phyloP scores from a whole-genome alignment of 1,139 yeast genomes.

The Zygosaccharomyces pseudobailii region DNA sequence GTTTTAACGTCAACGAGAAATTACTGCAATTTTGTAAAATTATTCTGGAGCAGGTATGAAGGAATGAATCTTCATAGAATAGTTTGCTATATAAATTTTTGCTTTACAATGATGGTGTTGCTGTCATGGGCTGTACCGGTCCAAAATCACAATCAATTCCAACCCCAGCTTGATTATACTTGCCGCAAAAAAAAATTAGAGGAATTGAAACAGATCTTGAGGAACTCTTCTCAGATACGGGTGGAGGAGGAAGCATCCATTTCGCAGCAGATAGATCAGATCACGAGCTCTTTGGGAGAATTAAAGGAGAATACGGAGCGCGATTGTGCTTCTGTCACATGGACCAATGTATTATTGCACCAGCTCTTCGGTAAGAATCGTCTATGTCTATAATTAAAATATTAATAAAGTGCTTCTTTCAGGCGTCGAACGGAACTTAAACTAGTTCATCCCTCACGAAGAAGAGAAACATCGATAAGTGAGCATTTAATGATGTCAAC shows the following conservation, averaged over 20 bases:
- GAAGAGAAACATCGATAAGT: neutral
- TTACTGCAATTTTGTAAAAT: neutral
- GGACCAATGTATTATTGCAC: conserved; percentile 47
- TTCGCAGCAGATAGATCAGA: conserved; percentile 8
- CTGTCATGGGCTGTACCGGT: conserved; percentile 1
- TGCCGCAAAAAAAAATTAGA: neutral
- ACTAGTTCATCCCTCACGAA: neutral
- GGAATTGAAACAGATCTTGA: conserved; percentile 6
- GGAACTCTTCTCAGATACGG: conserved; percentile 9
- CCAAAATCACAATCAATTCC: conserved; percentile 11
- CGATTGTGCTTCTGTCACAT: conserved; percentile 44
- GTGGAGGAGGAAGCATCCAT: conserved; percentile 3
- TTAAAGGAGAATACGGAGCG: conserved; percentile 5
- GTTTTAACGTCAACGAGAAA: too few species aligned
- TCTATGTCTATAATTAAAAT: conserved; percentile 33
- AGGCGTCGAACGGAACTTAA: neutral
- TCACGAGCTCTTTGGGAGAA: conserved; percentile 4
- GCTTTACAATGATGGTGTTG: conserved; percentile 1
- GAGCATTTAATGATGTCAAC: conserved; percentile 1
- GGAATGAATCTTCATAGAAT: neutral
- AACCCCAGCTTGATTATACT: neutral
- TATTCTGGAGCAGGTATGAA: neutral
- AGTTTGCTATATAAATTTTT: conserved; percentile 2
- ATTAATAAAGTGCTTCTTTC: neutral
- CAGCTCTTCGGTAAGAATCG: conserved; percentile 46